Evolutionary conservation across 169 alveolate genomes (phyloP), one percentile per base, ranked within the genome.

Genomic region (Eimeria maxima): DNA sequence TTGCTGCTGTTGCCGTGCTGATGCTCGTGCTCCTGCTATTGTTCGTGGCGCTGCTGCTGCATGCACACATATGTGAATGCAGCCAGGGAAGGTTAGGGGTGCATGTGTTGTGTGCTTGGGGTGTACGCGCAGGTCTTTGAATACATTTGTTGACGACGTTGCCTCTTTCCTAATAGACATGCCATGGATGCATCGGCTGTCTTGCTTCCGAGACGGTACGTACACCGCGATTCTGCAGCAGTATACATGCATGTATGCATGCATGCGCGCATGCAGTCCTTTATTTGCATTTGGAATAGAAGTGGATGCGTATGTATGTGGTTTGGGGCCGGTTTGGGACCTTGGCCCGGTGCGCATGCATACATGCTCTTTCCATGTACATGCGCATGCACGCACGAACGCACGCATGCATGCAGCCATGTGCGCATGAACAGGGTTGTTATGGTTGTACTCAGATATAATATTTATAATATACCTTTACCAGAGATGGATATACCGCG

Each of bases 121-220:
- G 45, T 73, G 38, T 27, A 38, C 10, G 84, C 50, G 18, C 96
- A 98, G 99, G 96, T 99, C 99, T 74, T 97, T 99, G 90, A 99
- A 99, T 93, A 99, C 99, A 20, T 99, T 99, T 94, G 99, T 99
- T 88, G 99, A 99, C 97, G 99, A 99, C 96, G 98, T 99, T 57
- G 99, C 99, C 90, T 98, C 99, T 38, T 99, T 99, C 97, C 98
- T 99, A 73, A 99, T 99, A n/a, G 99, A 99, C 95, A 99, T 99
- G 99, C 99, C 99, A 42, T 97, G 98, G 96, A 97, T 99, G 97
- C 99, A 98, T 96, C 96, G 97, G 69, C 96, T 99, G 67, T 97
- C 99, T 80, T 98, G 99, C 95, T 98, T 99, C 94, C 97, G 99
- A 95, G 99, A 99, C 96, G 99, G 97, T 95, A 57, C 80, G 95